A percentile compares a stretch with the other conserved stretches of the same genome.
Evolutionary conservation across 2,329 filamentous ascomycete genomes (phyloP).

Genomic region (Ophiosphaerella herpotricha): DNA sequence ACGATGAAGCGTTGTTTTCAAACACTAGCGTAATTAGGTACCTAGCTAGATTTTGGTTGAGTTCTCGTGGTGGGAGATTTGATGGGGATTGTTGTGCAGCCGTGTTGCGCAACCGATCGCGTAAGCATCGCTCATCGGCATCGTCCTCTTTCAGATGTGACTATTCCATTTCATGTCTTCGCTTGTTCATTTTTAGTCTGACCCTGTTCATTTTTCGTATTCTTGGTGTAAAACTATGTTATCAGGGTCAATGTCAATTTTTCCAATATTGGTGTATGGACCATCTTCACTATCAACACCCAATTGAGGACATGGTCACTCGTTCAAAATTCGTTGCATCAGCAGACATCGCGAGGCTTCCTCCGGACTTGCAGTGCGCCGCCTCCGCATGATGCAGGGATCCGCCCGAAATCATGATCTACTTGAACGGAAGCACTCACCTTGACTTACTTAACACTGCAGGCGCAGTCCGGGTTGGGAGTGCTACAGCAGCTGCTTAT

Average conservation of each 20-base stretch:
- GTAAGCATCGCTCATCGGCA: conserved; percentile 11
- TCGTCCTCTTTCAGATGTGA: neutral
- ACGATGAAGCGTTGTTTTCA: too few relatives aligned
- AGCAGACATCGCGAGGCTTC: neutral
- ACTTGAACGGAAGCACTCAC: neutral
- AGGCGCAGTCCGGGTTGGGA: neutral
- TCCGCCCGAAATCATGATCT: neutral
- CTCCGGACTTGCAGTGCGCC: too few relatives aligned
- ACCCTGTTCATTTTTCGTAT: neutral
- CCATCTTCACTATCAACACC: neutral
- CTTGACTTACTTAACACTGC: neutral
- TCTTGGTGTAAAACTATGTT: neutral
- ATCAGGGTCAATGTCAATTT: neutral
- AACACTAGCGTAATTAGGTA: too few relatives aligned
- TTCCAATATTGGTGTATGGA: neutral
- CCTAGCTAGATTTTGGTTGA: too few relatives aligned
- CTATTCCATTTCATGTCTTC: neutral
- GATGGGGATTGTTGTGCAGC: neutral
- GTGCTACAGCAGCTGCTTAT: neutral
- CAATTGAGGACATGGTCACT: neutral
- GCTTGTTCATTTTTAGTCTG: too few relatives aligned
- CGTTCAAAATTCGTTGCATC: neutral
- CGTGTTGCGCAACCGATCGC: neutral
- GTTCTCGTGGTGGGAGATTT: neutral
- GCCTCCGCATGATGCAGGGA: neutral